Conservation (phyloP, 139 green algal genomes). For the Chlamydomonas schloesseri region DNA sequence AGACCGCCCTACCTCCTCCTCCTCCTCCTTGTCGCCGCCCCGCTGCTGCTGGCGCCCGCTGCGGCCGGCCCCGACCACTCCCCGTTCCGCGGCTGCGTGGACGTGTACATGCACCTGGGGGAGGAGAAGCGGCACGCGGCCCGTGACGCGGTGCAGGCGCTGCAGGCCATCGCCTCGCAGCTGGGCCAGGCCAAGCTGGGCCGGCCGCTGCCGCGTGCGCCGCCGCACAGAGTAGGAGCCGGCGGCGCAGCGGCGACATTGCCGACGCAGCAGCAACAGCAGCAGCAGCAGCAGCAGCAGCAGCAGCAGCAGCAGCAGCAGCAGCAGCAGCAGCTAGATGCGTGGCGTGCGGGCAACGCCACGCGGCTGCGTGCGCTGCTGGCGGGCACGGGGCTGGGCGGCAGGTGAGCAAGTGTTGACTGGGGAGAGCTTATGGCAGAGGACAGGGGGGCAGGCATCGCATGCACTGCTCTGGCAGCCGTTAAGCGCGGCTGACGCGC, state of each 20-base stretch:
- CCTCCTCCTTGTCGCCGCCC: too few relatives aligned
- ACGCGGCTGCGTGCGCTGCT: too few relatives aligned
- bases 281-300: too few relatives aligned
- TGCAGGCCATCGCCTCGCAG: not conserved
- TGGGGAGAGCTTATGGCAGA: too few relatives aligned
- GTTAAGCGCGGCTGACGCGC: too few relatives aligned
- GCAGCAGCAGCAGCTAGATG: not conserved
- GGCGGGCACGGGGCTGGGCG: not conserved
- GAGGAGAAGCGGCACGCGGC: not conserved
- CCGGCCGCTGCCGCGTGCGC: not conserved
- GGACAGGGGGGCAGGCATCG: not conserved
- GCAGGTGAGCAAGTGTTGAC: constrained; percentile 6
- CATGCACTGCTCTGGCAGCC: too few relatives aligned
- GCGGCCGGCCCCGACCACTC: too few relatives aligned
- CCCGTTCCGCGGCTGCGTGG: not conserved
- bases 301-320: too few relatives aligned
- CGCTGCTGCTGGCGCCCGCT: too few relatives aligned
- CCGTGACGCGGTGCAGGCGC: not conserved
- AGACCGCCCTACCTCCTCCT: too few relatives aligned
- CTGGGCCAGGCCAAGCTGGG: not conserved
- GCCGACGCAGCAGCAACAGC: not conserved
- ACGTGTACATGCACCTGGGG: not conserved
- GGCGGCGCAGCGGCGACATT: too few relatives aligned
- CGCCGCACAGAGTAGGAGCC: not conserved
- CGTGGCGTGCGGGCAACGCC: not conserved